A percentile compares a stretch with the other conserved stretches of the same genome.
Conservation (phyloP, 164 flowering plant species). For the Annona squamosa region DNA sequence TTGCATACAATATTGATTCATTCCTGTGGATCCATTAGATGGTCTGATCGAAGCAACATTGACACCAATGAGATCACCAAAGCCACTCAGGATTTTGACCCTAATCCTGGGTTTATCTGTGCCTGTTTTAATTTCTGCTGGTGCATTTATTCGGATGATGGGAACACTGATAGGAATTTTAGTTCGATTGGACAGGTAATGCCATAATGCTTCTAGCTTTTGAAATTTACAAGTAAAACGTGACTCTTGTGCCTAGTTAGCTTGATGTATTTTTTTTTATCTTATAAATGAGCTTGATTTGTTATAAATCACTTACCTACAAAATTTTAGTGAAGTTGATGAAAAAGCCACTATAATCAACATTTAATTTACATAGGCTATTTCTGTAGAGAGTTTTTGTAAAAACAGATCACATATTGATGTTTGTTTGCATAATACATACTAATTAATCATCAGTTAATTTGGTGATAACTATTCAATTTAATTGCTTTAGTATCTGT, state of each 20-base stretch:
- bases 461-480: no score
- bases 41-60: constrained; percentile 94
- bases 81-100: constrained; percentile 74
- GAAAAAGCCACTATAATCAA: no score
- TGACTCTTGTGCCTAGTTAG: background rate
- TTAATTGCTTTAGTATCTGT: no score
- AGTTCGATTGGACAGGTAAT: constrained; percentile 76
- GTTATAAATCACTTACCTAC: background rate
- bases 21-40: constrained; percentile 42
- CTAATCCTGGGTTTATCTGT: constrained; percentile 53
- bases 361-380: no score
- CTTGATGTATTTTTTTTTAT: background rate
- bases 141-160: constrained; percentile 48
- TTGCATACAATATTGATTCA: constrained; percentile 3
- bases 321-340: background rate
- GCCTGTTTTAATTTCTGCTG: constrained; percentile 68
- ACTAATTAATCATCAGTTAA: no score
- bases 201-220: background rate
- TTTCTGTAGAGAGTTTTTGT: no score
- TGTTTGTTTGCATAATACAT: no score
- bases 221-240: background rate
- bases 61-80: constrained; percentile 66
- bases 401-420: no score
- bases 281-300: background rate
- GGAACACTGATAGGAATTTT: constrained; percentile 46